A percentile compares a stretch with the other conserved stretches of the same genome.
phyloP scores from a whole-genome alignment of 768 basidiomycete species.

The Panaeolus papilionaceus region DNA sequence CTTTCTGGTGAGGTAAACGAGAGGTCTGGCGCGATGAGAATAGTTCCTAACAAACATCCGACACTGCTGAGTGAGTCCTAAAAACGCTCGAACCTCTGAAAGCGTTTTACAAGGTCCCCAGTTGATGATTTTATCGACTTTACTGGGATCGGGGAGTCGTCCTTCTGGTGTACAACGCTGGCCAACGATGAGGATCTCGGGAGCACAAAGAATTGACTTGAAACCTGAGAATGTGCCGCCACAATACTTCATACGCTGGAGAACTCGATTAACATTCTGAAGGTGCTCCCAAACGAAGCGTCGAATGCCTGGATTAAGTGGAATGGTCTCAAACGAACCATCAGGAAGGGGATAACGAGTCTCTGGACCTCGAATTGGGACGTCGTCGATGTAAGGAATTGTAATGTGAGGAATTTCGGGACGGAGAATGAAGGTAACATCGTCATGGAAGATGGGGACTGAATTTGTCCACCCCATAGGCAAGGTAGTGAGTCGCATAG shows the following conservation, averaged over 20 bases:
- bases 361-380: constrained; percentile 39
- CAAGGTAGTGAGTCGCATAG: constrained; percentile 27
- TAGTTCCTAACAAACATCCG: constrained; percentile 34
- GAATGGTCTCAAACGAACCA: constrained; percentile 41
- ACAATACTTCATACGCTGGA: constrained; percentile 26
- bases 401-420: constrained; percentile 42
- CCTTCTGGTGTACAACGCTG: constrained; percentile 45
- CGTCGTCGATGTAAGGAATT: constrained; percentile 46
- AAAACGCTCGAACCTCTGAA: constrained; percentile 31
- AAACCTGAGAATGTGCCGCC: constrained; percentile 42
- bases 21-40: constrained; percentile 21
- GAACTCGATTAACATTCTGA: too few relatives aligned
- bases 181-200: constrained; percentile 38
- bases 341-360: constrained; percentile 34
- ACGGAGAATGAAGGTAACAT: constrained; percentile 41
- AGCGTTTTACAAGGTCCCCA: constrained; percentile 31
- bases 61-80: constrained; percentile 31
- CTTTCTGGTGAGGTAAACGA: constrained; percentile 31
- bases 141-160: constrained; percentile 27
- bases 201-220: constrained; percentile 38
- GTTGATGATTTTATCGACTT: constrained; percentile 27
- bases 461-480: constrained; percentile 29
- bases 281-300: constrained; percentile 2
- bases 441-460: constrained; percentile 44
- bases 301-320: constrained; percentile 40